A percentile compares a stretch with the other conserved stretches of the same genome.
Evolutionary conservation across 2,329 filamentous ascomycete species (phyloP).

Genomic region (Pyrenophora graminea): DNA sequence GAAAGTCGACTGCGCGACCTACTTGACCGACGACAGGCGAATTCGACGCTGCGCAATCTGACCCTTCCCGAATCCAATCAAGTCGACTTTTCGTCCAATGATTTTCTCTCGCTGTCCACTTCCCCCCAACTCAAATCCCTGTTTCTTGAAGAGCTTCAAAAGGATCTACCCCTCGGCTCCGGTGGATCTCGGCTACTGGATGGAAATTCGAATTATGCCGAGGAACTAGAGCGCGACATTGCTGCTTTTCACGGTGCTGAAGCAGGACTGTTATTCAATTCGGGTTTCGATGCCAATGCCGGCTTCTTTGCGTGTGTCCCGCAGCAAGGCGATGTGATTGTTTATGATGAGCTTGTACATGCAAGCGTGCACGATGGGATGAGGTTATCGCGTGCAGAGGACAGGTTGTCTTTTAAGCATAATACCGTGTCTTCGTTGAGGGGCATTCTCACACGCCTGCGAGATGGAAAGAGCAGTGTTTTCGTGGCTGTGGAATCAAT

Average conservation of each 20-base stretch:
- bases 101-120: conserved; percentile 64
- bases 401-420: conserved; percentile 60
- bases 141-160: conserved; percentile 54
- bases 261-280: conserved; percentile 64
- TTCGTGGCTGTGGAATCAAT: conserved; percentile 41
- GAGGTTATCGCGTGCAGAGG: conserved; percentile 62
- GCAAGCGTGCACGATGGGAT: conserved; percentile 78
- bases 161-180: conserved; percentile 55
- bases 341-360: conserved; percentile 75
- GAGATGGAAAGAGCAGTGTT: conserved; percentile 32
- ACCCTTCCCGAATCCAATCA: conserved; percentile 37
- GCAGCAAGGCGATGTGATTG: conserved; percentile 55
- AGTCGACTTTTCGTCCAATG: conserved; percentile 68
- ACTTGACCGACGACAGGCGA: conserved; percentile 48
- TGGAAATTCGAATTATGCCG: conserved; percentile 65
- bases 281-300: conserved; percentile 56
- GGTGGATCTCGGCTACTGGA: conserved; percentile 67
- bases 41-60: conserved; percentile 39
- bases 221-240: conserved; percentile 62
- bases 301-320: conserved; percentile 55
- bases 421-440: conserved; percentile 53
- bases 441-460: conserved; percentile 46
- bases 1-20: conserved; percentile 30
- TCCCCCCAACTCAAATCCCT: conserved; percentile 52
- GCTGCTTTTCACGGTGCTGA: conserved; percentile 64